Base-by-base conservation (phyloP, 768 basidiomycete species). In the Tulasnella sp. region DNA sequence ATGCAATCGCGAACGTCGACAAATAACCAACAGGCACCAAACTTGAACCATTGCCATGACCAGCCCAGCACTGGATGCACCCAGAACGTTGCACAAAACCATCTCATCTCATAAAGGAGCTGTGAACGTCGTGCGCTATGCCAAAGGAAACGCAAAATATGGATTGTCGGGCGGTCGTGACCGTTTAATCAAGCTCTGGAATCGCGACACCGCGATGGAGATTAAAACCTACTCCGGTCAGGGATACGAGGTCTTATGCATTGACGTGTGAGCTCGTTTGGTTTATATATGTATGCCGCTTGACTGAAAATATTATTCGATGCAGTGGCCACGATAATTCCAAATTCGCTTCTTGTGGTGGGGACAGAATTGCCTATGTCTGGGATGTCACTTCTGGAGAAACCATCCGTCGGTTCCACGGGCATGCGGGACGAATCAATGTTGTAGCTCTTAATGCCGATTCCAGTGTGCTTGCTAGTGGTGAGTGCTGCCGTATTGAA, bases 311-410 rank as follows among this genome's bases (percentile, higher is more conserved):
- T 11, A 37, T 44, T 74, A 47, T 4, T 41, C 69, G 29, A 35
- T 69, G 19, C 75, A 96, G 92, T 44, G 86, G 94, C 52, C 89
- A 94, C 75, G 96, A 99, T 81, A 99, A 99, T 81, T 89, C 90
- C 35, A 90, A 90, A 77, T 95, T 99, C 76, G 95, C 90, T 16
- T 95, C 93, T 3, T 92, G 90, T 29, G 96, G 96, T 37, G 96
- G 96, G 6, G 96, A 99, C 80, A 88, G 93, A 75, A 89, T 89
- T 67, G 89, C 97, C 0, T 97, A 97, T 76, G 80, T 97, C 29
- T 98, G 96, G 96, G 97, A 99, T 78, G 97, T 99, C 11, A 87
- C 90, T 19, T 87, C 90, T 37, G 96, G 93, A 14, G 85, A 87
- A 62, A 94, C 95, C 0, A 88, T 89, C 47, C 84, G 94, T 44